Evolutionary conservation across 2,329 filamentous ascomycete species (phyloP).

Genomic region (Penicillium paneum): DNA sequence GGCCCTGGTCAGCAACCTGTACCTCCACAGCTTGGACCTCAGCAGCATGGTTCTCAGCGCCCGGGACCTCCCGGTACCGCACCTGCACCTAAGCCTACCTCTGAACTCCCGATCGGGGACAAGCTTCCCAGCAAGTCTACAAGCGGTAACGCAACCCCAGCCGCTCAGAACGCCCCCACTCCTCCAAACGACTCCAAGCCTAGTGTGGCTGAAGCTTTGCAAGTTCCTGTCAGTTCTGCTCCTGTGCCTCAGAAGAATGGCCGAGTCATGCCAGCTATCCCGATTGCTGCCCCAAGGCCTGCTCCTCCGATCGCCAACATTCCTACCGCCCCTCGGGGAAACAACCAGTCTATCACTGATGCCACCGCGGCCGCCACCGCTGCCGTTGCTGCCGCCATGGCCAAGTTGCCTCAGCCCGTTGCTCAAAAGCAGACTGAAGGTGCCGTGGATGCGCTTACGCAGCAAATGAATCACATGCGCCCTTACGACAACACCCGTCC

Average conservation of each 20-base stretch:
- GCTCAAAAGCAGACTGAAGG: conserved; percentile 34
- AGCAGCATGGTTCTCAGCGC: conserved; percentile 39
- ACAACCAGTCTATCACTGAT: conserved; percentile 42
- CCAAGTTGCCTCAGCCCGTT: conserved; percentile 45
- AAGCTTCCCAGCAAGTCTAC: conserved; percentile 36
- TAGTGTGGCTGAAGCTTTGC: conserved; percentile 36
- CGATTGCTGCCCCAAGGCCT: conserved; percentile 38
- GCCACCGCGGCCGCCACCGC: conserved; percentile 50
- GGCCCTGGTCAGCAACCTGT: conserved; percentile 50
- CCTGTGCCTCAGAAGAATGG: conserved; percentile 39
- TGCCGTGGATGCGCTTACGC: conserved; percentile 44
- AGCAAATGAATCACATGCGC: conserved; percentile 47
- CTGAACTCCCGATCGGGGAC: conserved; percentile 44
- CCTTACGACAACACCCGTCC: conserved; percentile 40
- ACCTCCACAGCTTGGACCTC: conserved; percentile 16
- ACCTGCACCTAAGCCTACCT: conserved; percentile 37
- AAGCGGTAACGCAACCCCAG: conserved; percentile 35
- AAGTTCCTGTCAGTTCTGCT: conserved; percentile 25
- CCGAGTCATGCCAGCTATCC: conserved; percentile 47
- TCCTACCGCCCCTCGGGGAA: conserved; percentile 24
- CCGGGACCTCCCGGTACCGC: conserved; percentile 29
- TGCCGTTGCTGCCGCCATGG: conserved; percentile 52
- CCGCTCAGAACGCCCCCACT: conserved; percentile 32
- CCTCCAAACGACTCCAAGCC: conserved; percentile 42
- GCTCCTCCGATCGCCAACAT: conserved; percentile 23